A percentile compares a stretch with the other conserved stretches of the same genome.
Evolutionary conservation across 202 grass and related monocot genomes (phyloP).

Genomic region (Elaeis oleifera): DNA sequence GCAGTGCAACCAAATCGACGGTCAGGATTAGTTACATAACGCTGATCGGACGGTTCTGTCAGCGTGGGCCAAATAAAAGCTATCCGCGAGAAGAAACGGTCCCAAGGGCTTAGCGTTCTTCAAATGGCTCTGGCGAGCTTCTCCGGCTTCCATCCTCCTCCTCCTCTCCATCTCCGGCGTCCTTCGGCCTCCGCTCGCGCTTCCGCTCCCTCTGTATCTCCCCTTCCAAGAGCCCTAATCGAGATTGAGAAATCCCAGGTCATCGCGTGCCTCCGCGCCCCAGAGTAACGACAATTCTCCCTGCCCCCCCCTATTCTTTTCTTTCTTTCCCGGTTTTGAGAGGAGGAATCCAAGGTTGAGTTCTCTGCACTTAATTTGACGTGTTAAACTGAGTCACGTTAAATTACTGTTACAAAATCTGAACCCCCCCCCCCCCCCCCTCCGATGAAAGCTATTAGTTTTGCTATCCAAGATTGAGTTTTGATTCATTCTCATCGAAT

Average conservation of each 20-base stretch:
- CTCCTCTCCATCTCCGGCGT: background rate
- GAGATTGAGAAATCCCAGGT: constrained; percentile 43
- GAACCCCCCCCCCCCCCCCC: too few relatives aligned
- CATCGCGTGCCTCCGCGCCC: constrained; percentile 75
- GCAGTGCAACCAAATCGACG: too few relatives aligned
- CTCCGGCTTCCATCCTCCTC: constrained; percentile 19
- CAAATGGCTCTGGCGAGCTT: constrained; percentile 4
- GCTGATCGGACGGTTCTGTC: too few relatives aligned
- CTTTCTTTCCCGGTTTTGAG: background rate
- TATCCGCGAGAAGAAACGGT: too few relatives aligned
- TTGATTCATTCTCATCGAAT: too few relatives aligned
- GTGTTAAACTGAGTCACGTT: too few relatives aligned
- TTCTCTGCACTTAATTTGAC: background rate
- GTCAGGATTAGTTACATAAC: too few relatives aligned
- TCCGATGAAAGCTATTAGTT: too few relatives aligned
- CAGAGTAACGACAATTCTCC: constrained; percentile 39
- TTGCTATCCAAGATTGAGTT: too few relatives aligned
- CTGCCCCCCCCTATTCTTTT: background rate
- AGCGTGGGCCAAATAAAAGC: too few relatives aligned
- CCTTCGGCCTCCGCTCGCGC: constrained; percentile 4
- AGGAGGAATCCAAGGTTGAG: background rate
- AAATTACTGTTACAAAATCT: too few relatives aligned
- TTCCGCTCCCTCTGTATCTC: background rate
- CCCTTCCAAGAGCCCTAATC: constrained; percentile 25
- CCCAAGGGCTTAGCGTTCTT: too few relatives aligned